These are phyloP conservation scores for Petunia secreta DNA, from an alignment of 257 asterid genomes.

Conservation along the genomic window DNA sequence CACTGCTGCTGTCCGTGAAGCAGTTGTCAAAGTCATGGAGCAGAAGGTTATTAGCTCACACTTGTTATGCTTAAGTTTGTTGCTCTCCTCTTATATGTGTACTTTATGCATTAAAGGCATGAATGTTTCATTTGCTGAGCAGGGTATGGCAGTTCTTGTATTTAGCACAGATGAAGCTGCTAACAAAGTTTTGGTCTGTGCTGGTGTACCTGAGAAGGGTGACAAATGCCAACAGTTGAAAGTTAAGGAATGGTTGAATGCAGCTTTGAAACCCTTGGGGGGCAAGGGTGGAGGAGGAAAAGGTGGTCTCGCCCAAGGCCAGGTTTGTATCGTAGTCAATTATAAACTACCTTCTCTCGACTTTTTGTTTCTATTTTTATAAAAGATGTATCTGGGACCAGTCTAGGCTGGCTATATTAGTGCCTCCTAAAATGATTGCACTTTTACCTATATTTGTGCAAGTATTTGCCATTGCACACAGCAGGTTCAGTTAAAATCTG, in stretches of 20 bases:
- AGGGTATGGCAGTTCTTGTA: constrained; percentile 90
- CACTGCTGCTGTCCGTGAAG: constrained; percentile 97
- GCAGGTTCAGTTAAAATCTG: neutral
- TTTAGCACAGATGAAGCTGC: constrained; percentile 69
- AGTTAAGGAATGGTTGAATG: constrained; percentile 78
- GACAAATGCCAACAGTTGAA: constrained; percentile 63
- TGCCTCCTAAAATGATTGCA: neutral
- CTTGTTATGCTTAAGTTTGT: neutral
- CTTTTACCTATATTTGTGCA: neutral
- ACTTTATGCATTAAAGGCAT: neutral
- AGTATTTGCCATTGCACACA: neutral
- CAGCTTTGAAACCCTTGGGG: constrained; percentile 65
- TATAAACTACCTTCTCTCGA: neutral
- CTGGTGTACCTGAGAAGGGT: constrained; percentile 89
- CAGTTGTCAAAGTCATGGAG: constrained; percentile 92
- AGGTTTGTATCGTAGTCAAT: constrained; percentile 48
- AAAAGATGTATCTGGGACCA: neutral
- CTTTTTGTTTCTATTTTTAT: neutral
- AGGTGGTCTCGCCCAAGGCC: constrained; percentile 95
- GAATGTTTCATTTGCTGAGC: constrained; percentile 28
- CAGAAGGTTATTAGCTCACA: constrained; percentile 58
- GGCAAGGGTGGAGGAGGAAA: constrained; percentile 99
- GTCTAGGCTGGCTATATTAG: too few relatives aligned
- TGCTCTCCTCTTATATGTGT: neutral
- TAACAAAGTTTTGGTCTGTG: constrained; percentile 89